Evolutionary conservation across 176 grass and related monocot species (phyloP).

Genomic region (Rhynchospora breviuscula): DNA sequence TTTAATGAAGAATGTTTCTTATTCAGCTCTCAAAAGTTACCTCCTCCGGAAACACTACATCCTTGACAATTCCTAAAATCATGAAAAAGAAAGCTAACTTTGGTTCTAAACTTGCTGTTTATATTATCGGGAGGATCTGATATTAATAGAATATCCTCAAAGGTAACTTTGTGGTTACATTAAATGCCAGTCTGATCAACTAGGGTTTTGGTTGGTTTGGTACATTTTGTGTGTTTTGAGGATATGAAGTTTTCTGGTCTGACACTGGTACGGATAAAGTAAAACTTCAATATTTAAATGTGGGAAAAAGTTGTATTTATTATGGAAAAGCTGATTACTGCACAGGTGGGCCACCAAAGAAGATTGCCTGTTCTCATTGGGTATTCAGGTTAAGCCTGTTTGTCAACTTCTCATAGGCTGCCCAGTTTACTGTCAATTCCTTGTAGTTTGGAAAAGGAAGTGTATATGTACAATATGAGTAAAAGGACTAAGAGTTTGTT

Average conservation of each 20-base stretch:
- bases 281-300: background rate
- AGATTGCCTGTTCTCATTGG: background rate
- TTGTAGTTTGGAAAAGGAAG: background rate
- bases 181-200: background rate
- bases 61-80: background rate
- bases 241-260: background rate
- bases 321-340: background rate
- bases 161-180: background rate
- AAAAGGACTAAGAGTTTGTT: background rate
- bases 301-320: background rate
- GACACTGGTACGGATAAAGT: background rate
- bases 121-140: background rate
- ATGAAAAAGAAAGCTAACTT: background rate
- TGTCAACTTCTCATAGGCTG: background rate
- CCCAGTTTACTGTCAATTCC: background rate
- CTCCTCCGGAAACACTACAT: background rate
- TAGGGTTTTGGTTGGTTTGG: background rate
- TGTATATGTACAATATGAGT: background rate
- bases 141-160: background rate
- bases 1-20: background rate
- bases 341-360: background rate
- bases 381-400: background rate
- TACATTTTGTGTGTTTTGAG: background rate
- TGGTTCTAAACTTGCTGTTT: background rate
- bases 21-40: conserved; percentile 14